Evolutionary conservation across 1,284 basidiomycete species (phyloP), one percentile per base, ranked within the genome.

Genomic region (Tilletia walkeri): DNA sequence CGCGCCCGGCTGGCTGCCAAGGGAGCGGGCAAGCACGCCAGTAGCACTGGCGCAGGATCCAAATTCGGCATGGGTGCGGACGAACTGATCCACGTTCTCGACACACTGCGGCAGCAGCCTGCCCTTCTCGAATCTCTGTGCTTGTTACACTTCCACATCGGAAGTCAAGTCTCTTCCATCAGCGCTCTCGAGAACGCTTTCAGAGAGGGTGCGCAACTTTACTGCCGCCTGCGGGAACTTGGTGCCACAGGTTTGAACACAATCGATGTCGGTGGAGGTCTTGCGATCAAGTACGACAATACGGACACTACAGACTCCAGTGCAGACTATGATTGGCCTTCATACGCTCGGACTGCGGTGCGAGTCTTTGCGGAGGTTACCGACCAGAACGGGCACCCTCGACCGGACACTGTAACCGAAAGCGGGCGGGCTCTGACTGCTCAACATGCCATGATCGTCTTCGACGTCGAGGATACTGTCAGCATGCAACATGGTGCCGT

Each of bases 241-340:
- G 50, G 50, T 24, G 50, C 50, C 7, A 24, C 50, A 7, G 18
- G 20, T 6, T 18, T 53, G 18, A 18, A 53, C 50, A 53, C 50
- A 18, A 53, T 53, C 50, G 50, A 53, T 18, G 50, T 53, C 50
- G 50, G 50, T 4, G 50, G 50, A 18, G 50, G 50, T 6, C 50
- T 53, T 18, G 50, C 50, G 50, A 53, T 53, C 50, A 18, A 24
- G 50, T 53, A 53, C 50, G 50, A 53, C 50, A 53, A 53, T 18
- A 53, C 50, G 16, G 18, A 24, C 50, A 24, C 50, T 6, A n/a
- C 50, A 7, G 50, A 53, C 4, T 53, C 10, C 18, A 53, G 50
- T 18, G 50, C 50, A 10, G 50, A 53, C 20, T 53, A 53, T 24
- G 50, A 53, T 24, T 53, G 50, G 50, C 18, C 7, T 24, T n/a